phyloP scores from a whole-genome alignment of 2,329 filamentous ascomycete species.

The Neofusicoccum sp. region DNA sequence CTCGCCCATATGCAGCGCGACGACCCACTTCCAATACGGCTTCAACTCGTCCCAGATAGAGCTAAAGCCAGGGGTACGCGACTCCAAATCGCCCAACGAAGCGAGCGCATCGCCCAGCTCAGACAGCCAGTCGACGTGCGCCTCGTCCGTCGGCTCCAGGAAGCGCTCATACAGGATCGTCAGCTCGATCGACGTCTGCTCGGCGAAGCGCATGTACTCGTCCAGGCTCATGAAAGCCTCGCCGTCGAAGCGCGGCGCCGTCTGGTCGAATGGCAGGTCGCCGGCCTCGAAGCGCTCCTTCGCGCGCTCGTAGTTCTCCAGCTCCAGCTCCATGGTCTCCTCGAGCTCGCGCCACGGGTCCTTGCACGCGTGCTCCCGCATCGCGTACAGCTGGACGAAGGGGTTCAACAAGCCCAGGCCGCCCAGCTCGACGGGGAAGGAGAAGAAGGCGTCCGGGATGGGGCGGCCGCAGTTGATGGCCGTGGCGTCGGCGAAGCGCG shows the following conservation, averaged over 20 bases:
- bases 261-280: slow-evolving; percentile 3
- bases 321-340: slow-evolving; percentile 27
- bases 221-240: slow-evolving; percentile 46
- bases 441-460: slow-evolving; percentile 49
- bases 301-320: slow-evolving; percentile 35
- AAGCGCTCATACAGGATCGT: slow-evolving; percentile 37
- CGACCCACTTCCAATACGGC: slow-evolving; percentile 51
- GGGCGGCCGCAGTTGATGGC: slow-evolving; percentile 22
- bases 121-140: neutral
- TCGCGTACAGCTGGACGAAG: slow-evolving; percentile 43
- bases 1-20: slow-evolving; percentile 39
- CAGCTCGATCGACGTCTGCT: slow-evolving; percentile 39
- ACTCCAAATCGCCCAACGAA: neutral
- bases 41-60: slow-evolving; percentile 17
- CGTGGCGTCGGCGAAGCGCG: slow-evolving; percentile 34
- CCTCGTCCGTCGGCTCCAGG: slow-evolving; percentile 23
- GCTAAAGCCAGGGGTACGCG: slow-evolving; percentile 20
- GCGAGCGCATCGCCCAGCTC: neutral
- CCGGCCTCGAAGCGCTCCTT: slow-evolving; percentile 31
- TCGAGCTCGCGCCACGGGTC: slow-evolving; percentile 22
- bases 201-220: slow-evolving; percentile 46
- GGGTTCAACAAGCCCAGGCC: slow-evolving; percentile 50
- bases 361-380: slow-evolving; percentile 30
- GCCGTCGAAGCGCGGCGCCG: slow-evolving; percentile 26
- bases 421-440: slow-evolving; percentile 47